Base-by-base conservation (phyloP, 1,284 basidiomycete species). In the Moesziomyces aphidis region DNA sequence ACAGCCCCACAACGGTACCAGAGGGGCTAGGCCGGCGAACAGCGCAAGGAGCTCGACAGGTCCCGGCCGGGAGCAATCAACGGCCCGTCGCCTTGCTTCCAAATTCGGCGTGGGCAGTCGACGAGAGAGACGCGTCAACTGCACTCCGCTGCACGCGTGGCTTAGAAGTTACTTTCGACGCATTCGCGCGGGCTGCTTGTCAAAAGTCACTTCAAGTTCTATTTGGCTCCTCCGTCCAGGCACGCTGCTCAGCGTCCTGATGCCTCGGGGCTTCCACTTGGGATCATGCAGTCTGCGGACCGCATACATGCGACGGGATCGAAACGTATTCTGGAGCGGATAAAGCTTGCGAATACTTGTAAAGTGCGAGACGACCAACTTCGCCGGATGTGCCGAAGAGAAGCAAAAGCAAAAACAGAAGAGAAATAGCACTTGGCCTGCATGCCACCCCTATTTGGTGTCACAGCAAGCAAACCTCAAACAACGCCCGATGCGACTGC, bases 361-460 rank as follows among this genome's bases (percentile, higher is more conserved):
- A 15, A 19, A 17, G 15, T 42, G 39, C 4, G 15, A 42, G 39
- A 42, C 15, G 39, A 42, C 15, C 17, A 17, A 42, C 7, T 1
- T 17, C 17, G 39, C 19, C 39, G 39, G 39, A 42, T 4, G 15
- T 42, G 15, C 39, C 39, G 39, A 42, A 17, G 36, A 15, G 17
- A 17, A 15, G 56, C 24, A 21, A 24, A 9, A 31, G 24, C 43
- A 45, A 23, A 34, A 50, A 56, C n/a, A n/a, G 23, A 2, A 24
- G 5, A 48, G 23, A 34, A 43, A 45, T 5, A 8, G 8, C 11
- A 36, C 23, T 28, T 11, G 9, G 51, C 43, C 59, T 69, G 66
- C 61, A 69, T 15, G 22, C 7, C 21, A 56, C 66, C 66, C 66
- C 66, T 69, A 69, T 69, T 23, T 23, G 46, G 59, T 49, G 42